Percentiles rank a stretch among this genome's conserved stretches.
Evolutionary conservation across 2,329 filamentous ascomycete genomes (phyloP).

Genomic region (Coniochaeta pulveracea): DNA sequence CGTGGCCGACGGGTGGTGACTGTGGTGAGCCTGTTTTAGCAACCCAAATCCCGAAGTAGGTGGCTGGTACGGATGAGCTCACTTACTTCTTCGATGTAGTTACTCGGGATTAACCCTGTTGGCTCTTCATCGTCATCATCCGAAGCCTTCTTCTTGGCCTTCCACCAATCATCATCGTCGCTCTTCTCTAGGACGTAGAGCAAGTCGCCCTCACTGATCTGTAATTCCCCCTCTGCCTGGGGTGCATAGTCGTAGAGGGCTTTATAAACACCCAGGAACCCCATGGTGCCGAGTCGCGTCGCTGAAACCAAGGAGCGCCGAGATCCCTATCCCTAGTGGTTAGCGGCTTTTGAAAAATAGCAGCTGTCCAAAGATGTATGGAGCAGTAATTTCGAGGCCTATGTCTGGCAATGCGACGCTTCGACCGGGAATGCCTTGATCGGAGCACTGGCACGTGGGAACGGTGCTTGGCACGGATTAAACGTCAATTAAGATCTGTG

Average conservation of each 20-base stretch:
- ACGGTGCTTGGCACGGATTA: neutral
- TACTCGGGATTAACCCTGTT: conserved; percentile 80
- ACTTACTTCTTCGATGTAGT: conserved; percentile 87
- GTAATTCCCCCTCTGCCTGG: conserved; percentile 75
- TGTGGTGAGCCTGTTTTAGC: conserved; percentile 17
- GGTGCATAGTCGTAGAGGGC: conserved; percentile 89
- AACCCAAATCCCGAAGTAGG: neutral
- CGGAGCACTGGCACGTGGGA: neutral
- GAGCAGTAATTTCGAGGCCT: neutral
- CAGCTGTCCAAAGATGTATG: neutral
- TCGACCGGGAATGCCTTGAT: too few relatives aligned
- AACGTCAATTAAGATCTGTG: neutral
- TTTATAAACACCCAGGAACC: conserved; percentile 82
- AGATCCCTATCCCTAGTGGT: neutral
- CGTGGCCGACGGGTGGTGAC: conserved; percentile 51
- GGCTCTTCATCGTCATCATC: conserved; percentile 84
- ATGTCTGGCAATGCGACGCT: neutral
- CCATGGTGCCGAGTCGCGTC: conserved; percentile 43
- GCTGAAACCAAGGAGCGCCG: neutral
- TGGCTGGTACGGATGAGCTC: conserved; percentile 6
- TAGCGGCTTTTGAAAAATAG: neutral
- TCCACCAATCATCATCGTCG: conserved; percentile 80
- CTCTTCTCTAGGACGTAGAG: conserved; percentile 83
- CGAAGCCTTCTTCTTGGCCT: conserved; percentile 80
- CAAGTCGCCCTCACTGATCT: conserved; percentile 75